Evolutionary conservation across 139 green algal species (phyloP).

Genomic region (Chlamydomonas schloesseri): DNA sequence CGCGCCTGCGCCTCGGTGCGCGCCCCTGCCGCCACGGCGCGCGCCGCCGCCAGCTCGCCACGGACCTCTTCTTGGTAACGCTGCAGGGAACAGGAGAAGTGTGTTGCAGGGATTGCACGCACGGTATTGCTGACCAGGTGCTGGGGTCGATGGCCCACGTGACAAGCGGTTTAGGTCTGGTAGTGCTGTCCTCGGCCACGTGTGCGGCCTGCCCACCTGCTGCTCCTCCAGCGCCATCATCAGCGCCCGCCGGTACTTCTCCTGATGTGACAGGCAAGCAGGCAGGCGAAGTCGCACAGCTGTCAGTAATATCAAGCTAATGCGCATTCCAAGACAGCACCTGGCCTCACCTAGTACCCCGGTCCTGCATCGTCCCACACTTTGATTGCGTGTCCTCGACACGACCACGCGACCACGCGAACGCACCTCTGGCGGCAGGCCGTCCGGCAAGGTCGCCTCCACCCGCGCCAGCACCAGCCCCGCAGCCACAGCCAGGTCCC

Average conservation of each 20-base stretch:
- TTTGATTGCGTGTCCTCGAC: too few relatives aligned
- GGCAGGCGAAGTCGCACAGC: background rate
- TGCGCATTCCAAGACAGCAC: too few relatives aligned
- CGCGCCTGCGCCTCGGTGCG: slow-evolving; percentile 12
- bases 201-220: slow-evolving; percentile 43
- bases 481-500: slow-evolving; percentile 29
- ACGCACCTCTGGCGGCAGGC: background rate
- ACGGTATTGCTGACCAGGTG: background rate
- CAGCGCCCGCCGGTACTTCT: slow-evolving; percentile 50
- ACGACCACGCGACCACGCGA: too few relatives aligned
- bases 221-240: slow-evolving; percentile 55
- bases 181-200: too few relatives aligned
- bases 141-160: too few relatives aligned
- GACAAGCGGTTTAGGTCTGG: too few relatives aligned
- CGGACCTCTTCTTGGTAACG: slow-evolving; percentile 30
- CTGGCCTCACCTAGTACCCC: too few relatives aligned
- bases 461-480: slow-evolving; percentile 51
- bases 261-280: background rate
- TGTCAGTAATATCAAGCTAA: too few relatives aligned
- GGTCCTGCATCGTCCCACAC: too few relatives aligned
- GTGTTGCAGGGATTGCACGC: background rate
- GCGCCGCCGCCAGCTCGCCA: slow-evolving; percentile 32
- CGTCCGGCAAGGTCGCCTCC: slow-evolving; percentile 38
- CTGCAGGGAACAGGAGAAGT: slow-evolving; percentile 28
- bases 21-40: slow-evolving; percentile 17